phyloP scores from a whole-genome alignment of 768 basidiomycete species.

The Dentipellis fragilis region DNA sequence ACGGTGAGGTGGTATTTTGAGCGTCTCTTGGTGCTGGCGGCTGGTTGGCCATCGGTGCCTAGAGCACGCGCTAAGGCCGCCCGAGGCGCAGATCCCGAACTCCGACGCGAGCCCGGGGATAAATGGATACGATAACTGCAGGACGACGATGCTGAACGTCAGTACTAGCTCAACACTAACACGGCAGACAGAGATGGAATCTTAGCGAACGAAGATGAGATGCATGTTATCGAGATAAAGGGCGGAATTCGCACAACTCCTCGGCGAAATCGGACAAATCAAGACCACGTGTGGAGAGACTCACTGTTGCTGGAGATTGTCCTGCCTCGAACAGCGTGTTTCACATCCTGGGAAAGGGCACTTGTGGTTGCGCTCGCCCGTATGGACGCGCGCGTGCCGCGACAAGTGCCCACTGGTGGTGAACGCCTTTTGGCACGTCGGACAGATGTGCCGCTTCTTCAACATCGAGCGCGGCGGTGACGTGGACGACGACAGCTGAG shows the following conservation, averaged over 20 bases:
- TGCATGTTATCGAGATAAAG: neutral
- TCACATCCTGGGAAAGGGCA: conserved; percentile 96
- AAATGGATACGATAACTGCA: conserved; percentile 71
- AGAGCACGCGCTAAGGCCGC: conserved; percentile 25
- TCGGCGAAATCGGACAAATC: neutral
- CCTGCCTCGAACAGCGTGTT: conserved; percentile 82
- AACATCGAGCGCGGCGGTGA: neutral
- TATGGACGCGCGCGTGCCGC: conserved; percentile 82
- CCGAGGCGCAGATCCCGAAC: conserved; percentile 43
- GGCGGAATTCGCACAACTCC: neutral
- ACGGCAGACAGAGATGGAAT: too few relatives aligned
- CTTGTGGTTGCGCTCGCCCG: conserved; percentile 85
- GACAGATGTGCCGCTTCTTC: conserved; percentile 47
- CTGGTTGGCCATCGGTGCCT: neutral
- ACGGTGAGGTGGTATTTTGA: conserved; percentile 8
- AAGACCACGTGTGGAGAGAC: conserved; percentile 15
- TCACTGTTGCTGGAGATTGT: conserved; percentile 68
- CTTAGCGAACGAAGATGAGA: neutral
- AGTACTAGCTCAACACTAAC: neutral
- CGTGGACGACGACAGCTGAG: neutral
- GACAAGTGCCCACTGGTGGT: conserved; percentile 87
- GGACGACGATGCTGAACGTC: neutral
- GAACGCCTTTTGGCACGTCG: conserved; percentile 67
- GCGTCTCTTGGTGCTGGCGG: conserved; percentile 7
- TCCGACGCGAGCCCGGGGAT: conserved; percentile 68